Evolutionary conservation across 257 asterid genomes (phyloP).

Genomic region (Lantana camara): DNA sequence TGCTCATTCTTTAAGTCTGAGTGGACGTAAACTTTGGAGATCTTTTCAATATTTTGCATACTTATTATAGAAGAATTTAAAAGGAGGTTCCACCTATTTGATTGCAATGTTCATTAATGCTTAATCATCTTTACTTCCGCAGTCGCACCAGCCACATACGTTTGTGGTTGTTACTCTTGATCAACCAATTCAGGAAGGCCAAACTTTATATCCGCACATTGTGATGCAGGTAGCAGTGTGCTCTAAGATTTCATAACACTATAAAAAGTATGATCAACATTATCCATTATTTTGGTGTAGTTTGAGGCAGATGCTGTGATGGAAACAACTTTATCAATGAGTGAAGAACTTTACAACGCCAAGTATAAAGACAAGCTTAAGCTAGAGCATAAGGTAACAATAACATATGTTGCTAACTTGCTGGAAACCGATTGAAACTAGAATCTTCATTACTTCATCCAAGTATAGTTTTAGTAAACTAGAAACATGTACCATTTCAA

Average conservation of each 20-base stretch:
- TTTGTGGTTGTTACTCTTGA: slow-evolving; percentile 85
- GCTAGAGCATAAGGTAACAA: slow-evolving; percentile 57
- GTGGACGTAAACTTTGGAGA: neutral
- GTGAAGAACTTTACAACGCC: slow-evolving; percentile 64
- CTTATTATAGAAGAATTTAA: too few relatives aligned
- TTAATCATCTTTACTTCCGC: slow-evolving; percentile 34
- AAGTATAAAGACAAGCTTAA: slow-evolving; percentile 77
- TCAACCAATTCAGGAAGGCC: slow-evolving; percentile 97
- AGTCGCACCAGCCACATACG: slow-evolving; percentile 92
- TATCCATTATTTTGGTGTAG: slow-evolving; percentile 35
- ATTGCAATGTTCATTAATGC: too few relatives aligned
- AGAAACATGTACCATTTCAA: neutral
- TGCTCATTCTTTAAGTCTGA: slow-evolving; percentile 2
- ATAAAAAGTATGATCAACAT: neutral
- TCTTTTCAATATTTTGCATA: too few relatives aligned
- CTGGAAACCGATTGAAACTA: neutral
- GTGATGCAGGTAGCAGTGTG: slow-evolving; percentile 76
- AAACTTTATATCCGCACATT: slow-evolving; percentile 87
- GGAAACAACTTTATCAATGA: slow-evolving; percentile 60
- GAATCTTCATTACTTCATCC: neutral
- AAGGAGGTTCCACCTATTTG: too few relatives aligned
- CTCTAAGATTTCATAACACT: neutral
- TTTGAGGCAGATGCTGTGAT: slow-evolving; percentile 77
- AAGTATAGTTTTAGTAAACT: neutral
- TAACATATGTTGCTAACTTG: neutral